These are phyloP conservation scores for Penicillium pulvis DNA, from an alignment of 495 filamentous ascomycete species.

Conservation along the genomic window DNA sequence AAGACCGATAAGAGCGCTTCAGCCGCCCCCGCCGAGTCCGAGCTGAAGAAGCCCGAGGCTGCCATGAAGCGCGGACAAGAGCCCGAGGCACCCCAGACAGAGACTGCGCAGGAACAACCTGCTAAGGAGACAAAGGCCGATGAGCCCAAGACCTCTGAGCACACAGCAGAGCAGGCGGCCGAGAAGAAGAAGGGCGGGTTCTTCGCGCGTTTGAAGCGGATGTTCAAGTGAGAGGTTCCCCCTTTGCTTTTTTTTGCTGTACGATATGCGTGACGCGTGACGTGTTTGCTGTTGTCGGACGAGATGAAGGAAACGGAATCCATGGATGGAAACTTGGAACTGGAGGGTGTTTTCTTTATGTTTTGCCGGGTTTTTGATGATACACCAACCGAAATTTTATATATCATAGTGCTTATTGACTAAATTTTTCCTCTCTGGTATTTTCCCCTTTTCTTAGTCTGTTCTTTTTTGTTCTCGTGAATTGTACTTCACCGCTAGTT, in stretches of 20 bases:
- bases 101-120: constrained; percentile 17
- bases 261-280: constrained; percentile 26
- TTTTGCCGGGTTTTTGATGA: constrained; percentile 27
- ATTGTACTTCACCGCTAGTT: constrained; percentile 21
- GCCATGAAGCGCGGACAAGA: constrained; percentile 27
- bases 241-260: constrained; percentile 15
- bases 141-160: constrained; percentile 5
- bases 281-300: constrained; percentile 2
- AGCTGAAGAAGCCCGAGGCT: constrained; percentile 31
- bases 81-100: constrained; percentile 44
- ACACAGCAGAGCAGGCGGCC: constrained; percentile 15
- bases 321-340: background rate
- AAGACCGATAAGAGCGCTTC: constrained; percentile 25
- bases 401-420: constrained; percentile 32
- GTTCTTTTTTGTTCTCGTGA: background rate
- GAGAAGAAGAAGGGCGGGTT: constrained; percentile 36
- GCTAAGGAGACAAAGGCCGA: constrained; percentile 16
- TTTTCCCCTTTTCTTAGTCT: constrained; percentile 1
- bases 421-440: constrained; percentile 7
- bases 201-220: constrained; percentile 33
- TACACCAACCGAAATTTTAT: constrained; percentile 36
- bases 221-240: constrained; percentile 27
- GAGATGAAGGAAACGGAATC: background rate
- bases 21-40: constrained; percentile 15
- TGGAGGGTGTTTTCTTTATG: constrained; percentile 1